phyloP scores from a whole-genome alignment of 371 early-diverging fungal genomes.

The Blyttiomyces sp. region DNA sequence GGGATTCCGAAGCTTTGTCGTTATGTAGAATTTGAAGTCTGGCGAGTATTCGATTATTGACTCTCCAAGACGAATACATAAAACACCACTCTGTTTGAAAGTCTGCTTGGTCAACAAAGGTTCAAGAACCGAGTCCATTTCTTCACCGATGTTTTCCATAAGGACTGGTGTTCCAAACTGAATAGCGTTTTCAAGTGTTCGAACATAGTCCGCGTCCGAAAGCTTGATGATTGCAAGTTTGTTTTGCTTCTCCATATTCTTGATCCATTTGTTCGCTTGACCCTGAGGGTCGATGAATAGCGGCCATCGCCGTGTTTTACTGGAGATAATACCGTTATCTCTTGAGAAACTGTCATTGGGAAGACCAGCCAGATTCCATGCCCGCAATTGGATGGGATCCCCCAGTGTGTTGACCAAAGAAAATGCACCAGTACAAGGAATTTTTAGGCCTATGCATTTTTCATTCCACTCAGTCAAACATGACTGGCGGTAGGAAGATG shows the following conservation, averaged over 20 bases:
- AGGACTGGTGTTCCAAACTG: conserved; percentile 55
- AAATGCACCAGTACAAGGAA: conserved; percentile 44
- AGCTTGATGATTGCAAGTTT: conserved; percentile 48
- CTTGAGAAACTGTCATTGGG: conserved; percentile 54
- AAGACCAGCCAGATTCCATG: conserved; percentile 52
- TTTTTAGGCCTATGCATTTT: conserved; percentile 25
- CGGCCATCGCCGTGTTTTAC: conserved; percentile 51
- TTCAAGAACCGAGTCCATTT: conserved; percentile 53
- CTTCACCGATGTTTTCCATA: conserved; percentile 53
- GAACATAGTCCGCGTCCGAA: conserved; percentile 50
- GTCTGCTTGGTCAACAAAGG: conserved; percentile 52
- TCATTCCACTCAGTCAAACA: conserved; percentile 44
- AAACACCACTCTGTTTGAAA: conserved; percentile 54
- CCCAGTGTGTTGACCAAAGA: conserved; percentile 45
- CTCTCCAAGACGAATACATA: conserved; percentile 52
- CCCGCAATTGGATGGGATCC: conserved; percentile 50
- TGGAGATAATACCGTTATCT: conserved; percentile 55
- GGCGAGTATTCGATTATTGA: conserved; percentile 54
- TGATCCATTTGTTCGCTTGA: conserved; percentile 60
- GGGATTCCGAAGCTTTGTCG: conserved; percentile 56
- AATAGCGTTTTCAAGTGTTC: conserved; percentile 52
- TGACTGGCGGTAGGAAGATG: conserved; percentile 41
- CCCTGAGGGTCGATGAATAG: conserved; percentile 55
- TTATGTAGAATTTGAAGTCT: conserved; percentile 53
- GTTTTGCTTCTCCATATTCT: conserved; percentile 53